Base-by-base conservation (phyloP, 192 early-diverging fungal genomes). In the Coemansia sp. region DNA sequence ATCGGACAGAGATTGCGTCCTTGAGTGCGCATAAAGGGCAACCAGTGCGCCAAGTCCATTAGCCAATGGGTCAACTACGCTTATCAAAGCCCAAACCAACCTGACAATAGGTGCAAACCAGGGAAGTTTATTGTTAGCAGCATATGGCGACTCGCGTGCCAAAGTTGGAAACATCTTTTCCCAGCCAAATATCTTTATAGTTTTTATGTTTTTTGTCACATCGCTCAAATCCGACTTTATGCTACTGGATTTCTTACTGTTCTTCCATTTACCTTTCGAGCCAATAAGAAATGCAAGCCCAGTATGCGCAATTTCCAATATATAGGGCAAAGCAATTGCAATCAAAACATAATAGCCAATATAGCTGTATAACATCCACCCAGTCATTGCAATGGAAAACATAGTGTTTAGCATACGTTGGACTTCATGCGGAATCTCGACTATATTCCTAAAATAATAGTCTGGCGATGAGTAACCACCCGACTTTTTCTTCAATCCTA, bases 181-280 rank as follows among this genome's bases (percentile, higher is more conserved):
- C 75, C 75, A 78, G 12, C 65, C 62, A 59, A 63, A 72, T n/a
- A 78, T 26, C 58, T 72, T 78, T 6, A 78, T 63, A 1, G 69
- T 56, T 11, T 57, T 67, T 3, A 72, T 78, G 18, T 43, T 60
- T 4, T 53, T 5, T 1, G 26, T 35, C 5, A 78, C 64, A 17
- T 65, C 62, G 8, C 26, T 2, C 8, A 77, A 22, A 3, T 29
- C 3, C 8, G 27, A 22, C 12, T 44, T 0, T 22, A 2, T 2
- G 14, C 15, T 18, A 4, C 26, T 52, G 1, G 27, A 18, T 18
- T 15, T 24, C 0, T n/a, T 2, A 24, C 14, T n/a, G 7, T 33
- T 24, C 27, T 0, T 12, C 62, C 69, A 65, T 27, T 56, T 8
- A 24, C 26, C n/a, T 0, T 29, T 9, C 0, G 18, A 3, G 11